Conservation (phyloP, 1,284 basidiomycete genomes). For the Cerioporus squamosus region DNA sequence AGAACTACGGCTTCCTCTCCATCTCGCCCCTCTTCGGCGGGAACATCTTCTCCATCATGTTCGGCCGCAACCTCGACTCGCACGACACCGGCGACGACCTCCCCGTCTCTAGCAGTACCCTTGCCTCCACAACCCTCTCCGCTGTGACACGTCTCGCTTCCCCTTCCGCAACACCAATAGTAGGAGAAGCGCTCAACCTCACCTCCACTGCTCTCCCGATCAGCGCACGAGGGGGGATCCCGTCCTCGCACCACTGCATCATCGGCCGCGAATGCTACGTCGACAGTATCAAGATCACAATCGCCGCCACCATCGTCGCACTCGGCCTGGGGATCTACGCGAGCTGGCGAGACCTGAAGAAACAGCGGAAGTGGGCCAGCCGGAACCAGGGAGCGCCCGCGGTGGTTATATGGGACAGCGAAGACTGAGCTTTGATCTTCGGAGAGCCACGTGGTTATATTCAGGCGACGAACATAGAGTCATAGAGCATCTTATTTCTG, state of each 20-base stretch:
- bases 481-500: too few relatives aligned
- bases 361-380: conserved; percentile 25
- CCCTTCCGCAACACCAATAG: background rate
- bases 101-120: conserved; percentile 5
- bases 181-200: background rate
- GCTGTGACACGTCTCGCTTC: conserved; percentile 10
- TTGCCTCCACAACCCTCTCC: conserved; percentile 1
- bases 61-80: conserved; percentile 80
- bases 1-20: conserved; percentile 87
- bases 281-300: conserved; percentile 54
- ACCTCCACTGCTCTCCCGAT: background rate
- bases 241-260: conserved; percentile 48
- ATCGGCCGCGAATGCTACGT: conserved; percentile 57
- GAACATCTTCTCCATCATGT: conserved; percentile 85
- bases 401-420: conserved; percentile 34
- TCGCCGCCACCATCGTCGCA: conserved; percentile 48
- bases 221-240: conserved; percentile 29
- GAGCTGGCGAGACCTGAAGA: conserved; percentile 48
- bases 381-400: conserved; percentile 9
- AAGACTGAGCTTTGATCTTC: conserved; percentile 26
- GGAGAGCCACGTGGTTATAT: background rate
- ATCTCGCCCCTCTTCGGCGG: conserved; percentile 81
- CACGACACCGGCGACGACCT: conserved; percentile 47
- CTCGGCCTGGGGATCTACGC: conserved; percentile 54
- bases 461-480: too few relatives aligned